Percentiles rank a stretch among this genome's conserved stretches.
phyloP scores from a whole-genome alignment of 2,329 filamentous ascomycete species.

The Cladophialophora immunda region DNA sequence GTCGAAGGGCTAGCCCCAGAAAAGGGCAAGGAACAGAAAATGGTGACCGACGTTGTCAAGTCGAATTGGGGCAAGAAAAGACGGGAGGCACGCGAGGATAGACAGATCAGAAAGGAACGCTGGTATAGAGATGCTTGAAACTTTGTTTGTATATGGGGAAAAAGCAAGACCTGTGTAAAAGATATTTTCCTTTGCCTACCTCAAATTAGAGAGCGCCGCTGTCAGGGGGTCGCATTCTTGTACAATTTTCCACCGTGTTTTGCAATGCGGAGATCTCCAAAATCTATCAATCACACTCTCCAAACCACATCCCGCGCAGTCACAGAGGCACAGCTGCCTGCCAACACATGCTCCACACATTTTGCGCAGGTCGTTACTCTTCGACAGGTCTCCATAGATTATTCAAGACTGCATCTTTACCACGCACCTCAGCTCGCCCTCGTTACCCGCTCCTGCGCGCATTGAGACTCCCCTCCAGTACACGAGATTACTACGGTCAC shows the following conservation, averaged over 20 bases:
- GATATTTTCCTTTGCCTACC: background rate
- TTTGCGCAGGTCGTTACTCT: constrained; percentile 20
- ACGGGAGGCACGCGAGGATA: constrained; percentile 68
- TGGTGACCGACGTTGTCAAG: constrained; percentile 63
- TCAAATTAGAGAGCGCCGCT: constrained; percentile 1
- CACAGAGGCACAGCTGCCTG: constrained; percentile 20
- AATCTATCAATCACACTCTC: constrained; percentile 18
- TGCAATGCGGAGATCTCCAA: constrained; percentile 17
- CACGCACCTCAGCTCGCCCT: constrained; percentile 18
- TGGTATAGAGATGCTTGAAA: constrained; percentile 67
- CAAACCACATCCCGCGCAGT: constrained; percentile 20
- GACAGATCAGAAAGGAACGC: constrained; percentile 65
- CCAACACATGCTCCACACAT: constrained; percentile 30
- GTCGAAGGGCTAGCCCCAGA: constrained; percentile 59
- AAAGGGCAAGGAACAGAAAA: constrained; percentile 57
- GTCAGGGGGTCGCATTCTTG: constrained; percentile 3
- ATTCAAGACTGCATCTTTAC: constrained; percentile 5
- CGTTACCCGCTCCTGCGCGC: constrained; percentile 7
- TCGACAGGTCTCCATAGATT: constrained; percentile 17
- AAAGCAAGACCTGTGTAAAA: constrained; percentile 7
- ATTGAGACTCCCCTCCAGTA: constrained; percentile 6
- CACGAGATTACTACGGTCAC: constrained; percentile 54
- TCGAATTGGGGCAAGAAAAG: constrained; percentile 68
- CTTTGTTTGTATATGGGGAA: constrained; percentile 3
- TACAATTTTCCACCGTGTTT: constrained; percentile 1